Base-by-base conservation (phyloP, 2,329 filamentous ascomycete species). In the Colletotrichum sp. region DNA sequence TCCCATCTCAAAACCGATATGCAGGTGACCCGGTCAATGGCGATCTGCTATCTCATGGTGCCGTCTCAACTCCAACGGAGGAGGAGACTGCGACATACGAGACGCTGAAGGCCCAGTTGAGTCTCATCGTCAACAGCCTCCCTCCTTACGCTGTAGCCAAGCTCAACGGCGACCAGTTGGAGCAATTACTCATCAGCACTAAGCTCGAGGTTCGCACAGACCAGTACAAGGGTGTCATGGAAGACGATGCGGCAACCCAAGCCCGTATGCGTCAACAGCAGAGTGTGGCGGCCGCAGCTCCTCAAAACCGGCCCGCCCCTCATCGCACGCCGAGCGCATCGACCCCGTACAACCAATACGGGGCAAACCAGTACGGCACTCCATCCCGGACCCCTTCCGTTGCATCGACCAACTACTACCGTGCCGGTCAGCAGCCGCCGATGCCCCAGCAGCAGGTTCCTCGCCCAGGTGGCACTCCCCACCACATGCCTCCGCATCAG, bases 121-220 rank as follows among this genome's bases (percentile, higher is more conserved):
- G 91, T 1, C 85, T 95, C 34, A 91, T 98, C 75, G 90, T 98
- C 74, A 89, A 93, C 76, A 91, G 90, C 51, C 85, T 98, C 13
- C 95, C 95, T 2, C 95, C 95, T 2, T 97, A 95, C 80, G 94
- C 94, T 2, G 93, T 98, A 29, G 93, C 95, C 8, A 96, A 97
- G 79, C 86, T 98, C 75, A 93, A 97, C 78, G 95, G 95, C 12
- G 93, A 97, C 80, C 94, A 95, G 81, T 85, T 98, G n/a, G 93
- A 93, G 34, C 94, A 95, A 72, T 86, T 98, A 62, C 93, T 94
- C 75, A 93, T 98, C 80, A 96, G 93, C 84, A 94, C 92, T 59
- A 95, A 92, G 80, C 89, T 98, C 24, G 85, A 95, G 73, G 87
- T 97, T 61, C 91, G 94, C 74, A 91, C 89, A 8, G 91, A 93